Evolutionary conservation across 73 alveolate genomes (phyloP), one percentile per base, ranked within the genome.

Genomic region (Paramecium bursaria): DNA sequence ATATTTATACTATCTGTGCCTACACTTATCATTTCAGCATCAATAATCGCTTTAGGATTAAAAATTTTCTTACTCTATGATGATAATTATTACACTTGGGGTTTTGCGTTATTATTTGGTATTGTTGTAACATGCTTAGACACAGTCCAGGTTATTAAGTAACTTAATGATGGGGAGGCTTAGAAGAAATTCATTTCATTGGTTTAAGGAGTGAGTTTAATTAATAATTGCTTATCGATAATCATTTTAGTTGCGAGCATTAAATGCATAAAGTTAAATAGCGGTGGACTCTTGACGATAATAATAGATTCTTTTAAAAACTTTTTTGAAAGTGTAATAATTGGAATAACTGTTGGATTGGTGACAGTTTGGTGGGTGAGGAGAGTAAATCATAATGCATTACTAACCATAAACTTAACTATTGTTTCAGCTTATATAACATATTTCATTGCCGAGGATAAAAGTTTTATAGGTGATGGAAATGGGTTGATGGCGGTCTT

Each of bases 401-500:
- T 86, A 14, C 86, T 88, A 33, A 92, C 91, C 42, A 85, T 88
- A 14, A 88, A 88, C 54, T 15, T 91, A 2, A 91, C 96, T 3
- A 55, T 91, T 42, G 75, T 88, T 44, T 42, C 90, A 3, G 85
- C 91, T 17, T 91, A 91, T 85, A 47, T 91, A 22, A 54, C 87
- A 27, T 91, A 88, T 74, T 85, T 75, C 23, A 67, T 86, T 22
- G 93, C 94, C 1, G 94, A 91, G 47, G 46, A 82, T 23, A 60
- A 88, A 21, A 85, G 31, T 14, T 51, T 87, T 4, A 86, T 75
- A 0, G 39, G 77, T 15, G 39, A 44, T 15, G 88, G 74, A 6
- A 74, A 89, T 46, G 96, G 96, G 4, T 86, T 90, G n/a, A 74
- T 91, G n/a, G 88, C 94, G 11, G 86, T 91, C 22, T 88, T 91